A percentile compares a stretch with the other conserved stretches of the same genome.
phyloP scores from a whole-genome alignment of 306 rosid genomes.

The Glycine latifolia region DNA sequence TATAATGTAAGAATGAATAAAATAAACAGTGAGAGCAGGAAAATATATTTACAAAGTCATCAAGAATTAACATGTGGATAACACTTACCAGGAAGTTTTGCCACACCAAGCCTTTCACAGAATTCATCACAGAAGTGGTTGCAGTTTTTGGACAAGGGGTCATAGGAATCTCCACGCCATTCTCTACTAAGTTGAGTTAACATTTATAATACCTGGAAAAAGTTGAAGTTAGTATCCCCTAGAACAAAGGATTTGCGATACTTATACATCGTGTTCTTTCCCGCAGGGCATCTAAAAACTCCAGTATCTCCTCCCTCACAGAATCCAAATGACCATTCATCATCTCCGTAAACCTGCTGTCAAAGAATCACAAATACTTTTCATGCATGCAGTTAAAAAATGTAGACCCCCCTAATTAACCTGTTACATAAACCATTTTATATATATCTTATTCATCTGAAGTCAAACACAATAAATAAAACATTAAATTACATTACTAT shows the following conservation, averaged over 20 bases:
- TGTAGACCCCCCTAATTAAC: no score
- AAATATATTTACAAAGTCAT: no score
- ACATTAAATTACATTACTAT: no score
- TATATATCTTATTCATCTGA: no score
- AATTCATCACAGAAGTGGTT: conserved; percentile 89
- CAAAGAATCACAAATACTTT: neutral
- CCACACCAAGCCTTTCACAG: conserved; percentile 77
- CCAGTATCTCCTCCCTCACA: conserved; percentile 80
- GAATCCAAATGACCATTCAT: conserved; percentile 94
- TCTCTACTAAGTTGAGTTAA: conserved; percentile 84
- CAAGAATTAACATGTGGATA: neutral
- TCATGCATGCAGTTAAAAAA: no score
- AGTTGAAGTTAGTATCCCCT: conserved; percentile 65
- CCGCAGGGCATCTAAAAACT: conserved; percentile 83
- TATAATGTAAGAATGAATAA: neutral
- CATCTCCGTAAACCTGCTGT: conserved; percentile 78
- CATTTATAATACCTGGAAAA: conserved; percentile 71
- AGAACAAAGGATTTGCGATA: conserved; percentile 72
- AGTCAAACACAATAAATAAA: no score
- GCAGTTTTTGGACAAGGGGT: conserved; percentile 81
- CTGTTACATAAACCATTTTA: no score
- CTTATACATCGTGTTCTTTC: conserved; percentile 76
- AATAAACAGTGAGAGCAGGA: conserved; percentile 4
- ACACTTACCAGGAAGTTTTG: conserved; percentile 81
- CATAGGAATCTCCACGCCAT: conserved; percentile 86